Evolutionary conservation across 1,284 basidiomycete genomes (phyloP), one percentile per base, ranked within the genome.

Genomic region (Moesziomyces sp.): DNA sequence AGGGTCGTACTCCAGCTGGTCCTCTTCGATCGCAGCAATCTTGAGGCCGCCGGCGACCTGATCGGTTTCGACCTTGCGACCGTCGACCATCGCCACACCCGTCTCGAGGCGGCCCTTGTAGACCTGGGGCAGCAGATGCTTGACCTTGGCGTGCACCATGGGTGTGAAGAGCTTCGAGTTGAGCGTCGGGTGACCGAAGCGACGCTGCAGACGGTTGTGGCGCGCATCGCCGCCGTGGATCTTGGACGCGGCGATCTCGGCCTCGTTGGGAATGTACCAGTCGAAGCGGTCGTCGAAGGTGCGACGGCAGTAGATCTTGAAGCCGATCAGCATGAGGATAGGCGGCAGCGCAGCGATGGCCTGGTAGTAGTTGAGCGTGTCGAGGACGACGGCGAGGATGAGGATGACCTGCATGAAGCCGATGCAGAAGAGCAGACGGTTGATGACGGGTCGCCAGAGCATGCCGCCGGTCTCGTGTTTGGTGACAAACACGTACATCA

Each of bases 391-490:
- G 7, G 68, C 73, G n/a, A 83, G 64, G 7, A 72, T 70, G 40
- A 81, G 62, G 47, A 83, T 78, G 49, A 79, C 55, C 72, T 84
- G 81, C 83, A 84, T 84, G 48, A 78, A 78, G 45, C 76, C 78
- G 43, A 84, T 69, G 52, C 75, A 71, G 30, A 80, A 59, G 24
- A 84, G 66, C 21, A 84, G 60, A 24, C 83, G 77, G 52, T 83
- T 83, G 60, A 83, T 74, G 44, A 71, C 59, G 47, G 78, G 73
- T 43, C 76, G 67, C 83, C 83, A 84, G 38, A 84, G 64, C 52
- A 80, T 75, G 21, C 83, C 83, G 44, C 83, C 83, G 19, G 77
- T 79, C 71, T 84, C 83, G 59, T 78, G 75, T 67, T 84, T 83
- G 48, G 83, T 83, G 35, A 68, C 66, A 49, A 76, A 81, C 28